phyloP scores from a whole-genome alignment of 2,329 filamentous ascomycete species.

The Amesomyces nigricolor region DNA sequence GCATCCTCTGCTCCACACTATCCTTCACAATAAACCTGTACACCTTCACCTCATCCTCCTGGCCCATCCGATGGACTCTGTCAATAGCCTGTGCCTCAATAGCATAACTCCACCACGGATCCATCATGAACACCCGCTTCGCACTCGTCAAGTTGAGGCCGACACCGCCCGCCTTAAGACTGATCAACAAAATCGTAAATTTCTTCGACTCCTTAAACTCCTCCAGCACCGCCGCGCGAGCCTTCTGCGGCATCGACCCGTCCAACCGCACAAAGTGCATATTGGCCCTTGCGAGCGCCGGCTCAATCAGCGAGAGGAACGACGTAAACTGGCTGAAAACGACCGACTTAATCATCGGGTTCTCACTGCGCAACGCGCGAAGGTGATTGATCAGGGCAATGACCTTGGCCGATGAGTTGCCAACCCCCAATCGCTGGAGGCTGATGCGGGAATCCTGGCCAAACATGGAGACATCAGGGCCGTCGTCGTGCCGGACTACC shows the following conservation, averaged over 20 bases:
- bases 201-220: conserved; percentile 60
- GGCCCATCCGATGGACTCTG: conserved; percentile 94
- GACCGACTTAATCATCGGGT: conserved; percentile 75
- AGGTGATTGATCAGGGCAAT: conserved; percentile 72
- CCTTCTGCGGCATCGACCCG: conserved; percentile 81
- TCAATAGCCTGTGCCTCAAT: conserved; percentile 97
- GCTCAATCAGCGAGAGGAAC: conserved; percentile 85
- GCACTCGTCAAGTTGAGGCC: conserved; percentile 89
- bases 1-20: conserved; percentile 93
- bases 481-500: conserved; percentile 73
- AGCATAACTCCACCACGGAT: conserved; percentile 98
- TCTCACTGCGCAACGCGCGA: conserved; percentile 57
- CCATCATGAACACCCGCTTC: conserved; percentile 95
- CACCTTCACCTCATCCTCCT: conserved; percentile 78
- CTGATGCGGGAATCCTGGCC: conserved; percentile 48
- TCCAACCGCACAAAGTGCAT: conserved; percentile 85
- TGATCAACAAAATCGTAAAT: conserved; percentile 74
- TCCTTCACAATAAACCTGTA: conserved; percentile 82
- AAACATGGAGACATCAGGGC: conserved; percentile 37
- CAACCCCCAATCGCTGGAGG: conserved; percentile 54
- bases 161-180: conserved; percentile 83
- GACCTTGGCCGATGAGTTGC: conserved; percentile 82
- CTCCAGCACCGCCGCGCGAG: conserved; percentile 68
- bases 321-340: conserved; percentile 98
- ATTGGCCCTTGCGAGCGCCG: conserved; percentile 64